A percentile compares a stretch with the other conserved stretches of the same genome.
These are phyloP conservation scores for Colletotrichum sp. DNA, from an alignment of 2,329 filamentous ascomycete genomes.

Conservation along the genomic window DNA sequence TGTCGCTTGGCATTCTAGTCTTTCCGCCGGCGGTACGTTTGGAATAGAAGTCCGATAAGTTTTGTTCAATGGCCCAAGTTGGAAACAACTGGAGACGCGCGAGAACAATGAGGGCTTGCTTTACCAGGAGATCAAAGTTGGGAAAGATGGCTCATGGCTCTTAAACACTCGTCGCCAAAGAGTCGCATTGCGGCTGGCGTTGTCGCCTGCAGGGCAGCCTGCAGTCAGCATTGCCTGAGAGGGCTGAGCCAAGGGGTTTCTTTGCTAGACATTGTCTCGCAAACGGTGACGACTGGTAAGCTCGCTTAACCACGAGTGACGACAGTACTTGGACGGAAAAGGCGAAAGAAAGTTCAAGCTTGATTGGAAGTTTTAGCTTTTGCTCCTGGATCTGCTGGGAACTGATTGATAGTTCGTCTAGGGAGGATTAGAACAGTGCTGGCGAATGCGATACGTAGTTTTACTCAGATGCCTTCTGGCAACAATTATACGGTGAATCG, in stretches of 20 bases:
- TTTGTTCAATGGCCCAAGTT: background rate
- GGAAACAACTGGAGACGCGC: background rate
- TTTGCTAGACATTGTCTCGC: background rate
- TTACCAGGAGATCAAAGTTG: accelerated
- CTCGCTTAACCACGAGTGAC: background rate
- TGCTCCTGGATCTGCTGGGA: background rate
- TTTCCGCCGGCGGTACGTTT: background rate
- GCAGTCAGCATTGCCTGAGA: background rate
- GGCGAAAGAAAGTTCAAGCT: background rate
- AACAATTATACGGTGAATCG: background rate
- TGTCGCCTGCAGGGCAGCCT: background rate
- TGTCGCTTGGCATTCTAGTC: background rate
- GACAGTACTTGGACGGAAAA: background rate
- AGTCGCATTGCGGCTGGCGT: background rate
- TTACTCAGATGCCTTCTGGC: background rate
- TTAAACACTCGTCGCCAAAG: background rate
- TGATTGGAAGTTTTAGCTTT: background rate
- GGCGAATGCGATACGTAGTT: background rate
- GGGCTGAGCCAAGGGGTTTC: background rate
- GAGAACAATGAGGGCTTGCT: background rate
- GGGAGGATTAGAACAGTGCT: background rate
- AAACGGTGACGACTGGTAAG: background rate
- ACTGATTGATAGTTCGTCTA: background rate
- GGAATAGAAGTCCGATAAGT: background rate
- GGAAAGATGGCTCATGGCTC: background rate